phyloP scores from a whole-genome alignment of 2,329 filamentous ascomycete species.

The Tolypocladium tropicale region DNA sequence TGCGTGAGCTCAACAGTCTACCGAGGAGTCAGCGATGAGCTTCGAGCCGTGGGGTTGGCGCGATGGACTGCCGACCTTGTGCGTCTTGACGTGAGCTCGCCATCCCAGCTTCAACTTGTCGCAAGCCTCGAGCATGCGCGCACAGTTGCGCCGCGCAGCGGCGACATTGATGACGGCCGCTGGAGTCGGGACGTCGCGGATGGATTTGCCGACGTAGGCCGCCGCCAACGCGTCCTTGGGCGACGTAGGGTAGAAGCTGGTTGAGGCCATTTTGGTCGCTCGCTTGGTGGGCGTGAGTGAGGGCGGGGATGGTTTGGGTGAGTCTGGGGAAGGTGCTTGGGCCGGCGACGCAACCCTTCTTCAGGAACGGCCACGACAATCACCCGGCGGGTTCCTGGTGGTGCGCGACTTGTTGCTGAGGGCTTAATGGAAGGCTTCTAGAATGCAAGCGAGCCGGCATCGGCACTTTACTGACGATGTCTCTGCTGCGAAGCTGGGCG shows the following conservation, averaged over 20 bases:
- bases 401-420: not conserved
- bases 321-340: not conserved
- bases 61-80: constrained; percentile 46
- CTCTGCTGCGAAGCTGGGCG: not conserved
- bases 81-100: constrained; percentile 72
- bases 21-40: not conserved
- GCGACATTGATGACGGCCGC: constrained; percentile 58
- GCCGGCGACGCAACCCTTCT: not conserved
- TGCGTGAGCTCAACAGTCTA: constrained; percentile 56
- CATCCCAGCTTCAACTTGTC: constrained; percentile 52
- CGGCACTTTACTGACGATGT: not conserved
- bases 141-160: constrained; percentile 57
- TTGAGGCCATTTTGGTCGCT: constrained; percentile 9
- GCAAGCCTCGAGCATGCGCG: constrained; percentile 57
- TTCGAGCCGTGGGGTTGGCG: not conserved
- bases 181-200: constrained; percentile 54
- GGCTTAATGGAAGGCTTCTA: not conserved
- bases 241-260: constrained; percentile 12
- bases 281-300: not conserved
- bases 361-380: not conserved
- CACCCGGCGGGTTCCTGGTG: not conserved
- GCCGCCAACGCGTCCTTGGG: constrained; percentile 11
- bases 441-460: not conserved
- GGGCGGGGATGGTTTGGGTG: not conserved
- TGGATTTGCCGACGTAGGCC: constrained; percentile 41